Percentiles rank a stretch among this genome's conserved stretches.
phyloP scores from a whole-genome alignment of 495 filamentous ascomycete genomes.

The Hypoxylon trugodes region DNA sequence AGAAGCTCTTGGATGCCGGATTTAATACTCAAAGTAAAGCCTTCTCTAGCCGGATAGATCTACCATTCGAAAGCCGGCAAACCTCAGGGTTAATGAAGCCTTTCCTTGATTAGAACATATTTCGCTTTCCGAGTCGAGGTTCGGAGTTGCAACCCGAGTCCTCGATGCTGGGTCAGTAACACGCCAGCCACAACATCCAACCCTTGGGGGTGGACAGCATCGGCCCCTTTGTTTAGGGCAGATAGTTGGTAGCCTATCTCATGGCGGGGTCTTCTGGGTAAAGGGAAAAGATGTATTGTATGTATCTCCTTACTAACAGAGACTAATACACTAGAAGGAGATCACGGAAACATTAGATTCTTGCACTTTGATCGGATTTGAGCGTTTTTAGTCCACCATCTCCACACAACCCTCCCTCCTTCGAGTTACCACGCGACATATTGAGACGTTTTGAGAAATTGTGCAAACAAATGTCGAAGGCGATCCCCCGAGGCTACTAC shows the following conservation, averaged over 20 bases:
- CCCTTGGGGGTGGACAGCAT: conserved; percentile 1
- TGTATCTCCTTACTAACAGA: not conserved
- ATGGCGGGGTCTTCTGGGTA: not conserved
- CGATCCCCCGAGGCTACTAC: too few relatives aligned
- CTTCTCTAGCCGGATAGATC: conserved; percentile 28
- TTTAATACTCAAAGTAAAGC: conserved; percentile 19
- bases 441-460: not conserved
- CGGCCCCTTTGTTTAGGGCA: conserved; percentile 7
- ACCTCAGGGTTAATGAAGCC: not conserved
- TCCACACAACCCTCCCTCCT: not conserved
- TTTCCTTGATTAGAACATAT: conserved; percentile 22
- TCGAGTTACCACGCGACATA: conserved; percentile 1
- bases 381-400: too few relatives aligned
- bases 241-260: conserved; percentile 3
- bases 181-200: conserved; percentile 7
- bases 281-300: not conserved
- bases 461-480: too few relatives aligned
- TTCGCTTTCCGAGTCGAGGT: conserved; percentile 9
- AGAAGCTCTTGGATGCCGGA: not conserved
- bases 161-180: conserved; percentile 35
- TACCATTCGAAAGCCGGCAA: not conserved
- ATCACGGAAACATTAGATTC: too few relatives aligned
- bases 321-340: too few relatives aligned
- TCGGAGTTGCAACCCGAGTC: conserved; percentile 35
- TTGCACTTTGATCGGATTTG: too few relatives aligned